These are phyloP conservation scores for Parietichytrium sp. DNA, from an alignment of 108 stramenopile genomes.

Conservation along the genomic window DNA sequence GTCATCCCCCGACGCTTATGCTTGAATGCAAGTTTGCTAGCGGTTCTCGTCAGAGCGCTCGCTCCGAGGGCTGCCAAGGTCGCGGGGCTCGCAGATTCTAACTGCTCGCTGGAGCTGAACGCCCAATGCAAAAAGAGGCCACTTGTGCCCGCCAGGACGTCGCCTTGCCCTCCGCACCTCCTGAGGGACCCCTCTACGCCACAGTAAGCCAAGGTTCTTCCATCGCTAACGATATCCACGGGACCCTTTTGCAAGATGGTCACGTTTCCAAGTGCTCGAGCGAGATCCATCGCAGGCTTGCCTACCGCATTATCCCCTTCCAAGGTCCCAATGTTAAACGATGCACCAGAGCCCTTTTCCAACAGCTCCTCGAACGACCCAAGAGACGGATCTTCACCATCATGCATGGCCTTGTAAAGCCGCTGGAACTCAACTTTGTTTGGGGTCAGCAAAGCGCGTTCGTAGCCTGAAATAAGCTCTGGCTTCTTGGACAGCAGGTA, in stretches of 20 bases:
- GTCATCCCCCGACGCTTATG: constrained; percentile 75
- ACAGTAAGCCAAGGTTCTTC: constrained; percentile 55
- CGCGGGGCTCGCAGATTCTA: constrained; percentile 41
- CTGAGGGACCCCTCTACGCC: constrained; percentile 77
- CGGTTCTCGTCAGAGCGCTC: constrained; percentile 69
- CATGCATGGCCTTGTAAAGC: constrained; percentile 50
- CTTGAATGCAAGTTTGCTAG: constrained; percentile 71
- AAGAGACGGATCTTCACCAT: not conserved
- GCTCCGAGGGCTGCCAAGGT: constrained; percentile 72
- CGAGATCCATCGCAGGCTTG: constrained; percentile 30
- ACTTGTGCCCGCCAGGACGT: constrained; percentile 80
- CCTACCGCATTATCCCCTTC: constrained; percentile 39
- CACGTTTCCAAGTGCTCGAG: constrained; percentile 47
- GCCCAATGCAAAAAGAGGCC: constrained; percentile 78
- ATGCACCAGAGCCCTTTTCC: not conserved
- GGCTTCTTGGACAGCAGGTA: constrained; percentile 70
- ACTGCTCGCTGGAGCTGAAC: not conserved
- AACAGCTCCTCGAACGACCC: not conserved
- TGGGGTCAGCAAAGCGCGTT: constrained; percentile 81
- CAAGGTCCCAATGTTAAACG: constrained; percentile 29
- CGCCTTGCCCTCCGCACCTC: constrained; percentile 94
- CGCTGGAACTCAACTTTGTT: constrained; percentile 85
- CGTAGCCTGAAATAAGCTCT: constrained; percentile 43
- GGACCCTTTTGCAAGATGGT: constrained; percentile 68
- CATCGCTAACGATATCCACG: constrained; percentile 56